Evolutionary conservation across 1,284 basidiomycete species (phyloP), one percentile per base, ranked within the genome.

Genomic region (Singerocomus rubriflavus): DNA sequence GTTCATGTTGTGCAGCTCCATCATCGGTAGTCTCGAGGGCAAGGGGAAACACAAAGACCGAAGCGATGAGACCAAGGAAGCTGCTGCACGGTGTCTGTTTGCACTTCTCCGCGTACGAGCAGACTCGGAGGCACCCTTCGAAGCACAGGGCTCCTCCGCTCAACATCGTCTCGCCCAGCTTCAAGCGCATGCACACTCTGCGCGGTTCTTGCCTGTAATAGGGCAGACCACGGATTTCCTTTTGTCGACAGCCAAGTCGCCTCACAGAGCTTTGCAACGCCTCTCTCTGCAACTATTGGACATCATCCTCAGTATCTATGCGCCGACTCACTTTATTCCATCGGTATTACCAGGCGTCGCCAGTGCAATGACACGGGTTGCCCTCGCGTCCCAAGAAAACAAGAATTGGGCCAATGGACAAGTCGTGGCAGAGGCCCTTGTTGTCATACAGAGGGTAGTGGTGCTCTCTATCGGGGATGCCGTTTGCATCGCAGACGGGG

Each of bases 211-310:
- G 34, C 88, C 94, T 3, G 77, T 95, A 30, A 72, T 95, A 31
- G 93, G 93, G 11, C 89, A 91, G 67, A 91, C 87, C 2, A 69
- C 96, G 45, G 84, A 90, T 54, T 78, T 84, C 2, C 72, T 93
- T 10, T 72, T 95, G 43, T 68, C 66, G 12, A 73, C 75, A 5
- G 74, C 82, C 0, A 70, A 74, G 33, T 85, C 88, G 3, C 72
- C 71, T 4, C 75, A 85, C 58, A 65, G 78, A 3, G 64, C 79
- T 9, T 71, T 95, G 26, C 89, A 92, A 62, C 73, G 75, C 10
- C 54, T 73, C 1, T 85, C 88, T 7, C 73, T 96, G 14, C 71
- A 79, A n/a, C 66, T 84, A 9, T 66, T 91, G 1, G 69, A 71
- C 17, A 56, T 78, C 16, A 68, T 94, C 21, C 62, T 93, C 42